phyloP scores from a whole-genome alignment of 2,329 filamentous ascomycete species.

The Whalleya microplaca region DNA sequence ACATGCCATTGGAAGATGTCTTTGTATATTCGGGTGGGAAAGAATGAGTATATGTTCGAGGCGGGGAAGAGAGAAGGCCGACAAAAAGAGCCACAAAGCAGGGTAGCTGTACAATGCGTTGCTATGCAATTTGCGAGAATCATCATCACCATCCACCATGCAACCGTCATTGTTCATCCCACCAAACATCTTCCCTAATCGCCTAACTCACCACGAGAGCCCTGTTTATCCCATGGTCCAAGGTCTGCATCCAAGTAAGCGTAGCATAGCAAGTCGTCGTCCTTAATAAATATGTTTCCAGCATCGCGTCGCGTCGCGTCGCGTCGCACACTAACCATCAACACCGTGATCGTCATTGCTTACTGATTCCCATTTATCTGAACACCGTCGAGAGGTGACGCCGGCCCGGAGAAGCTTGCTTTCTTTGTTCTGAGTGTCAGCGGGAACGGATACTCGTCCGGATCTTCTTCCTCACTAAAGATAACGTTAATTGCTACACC shows the following conservation, averaged over 20 bases:
- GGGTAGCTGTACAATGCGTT: constrained; percentile 10
- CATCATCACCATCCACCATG: no score
- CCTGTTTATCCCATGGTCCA: no score
- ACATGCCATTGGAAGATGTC: no score
- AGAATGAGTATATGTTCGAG: no score
- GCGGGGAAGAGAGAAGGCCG: no score
- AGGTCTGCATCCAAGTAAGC: no score
- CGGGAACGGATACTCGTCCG: constrained; percentile 69
- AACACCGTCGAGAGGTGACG: constrained; percentile 47
- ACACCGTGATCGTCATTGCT: not conserved
- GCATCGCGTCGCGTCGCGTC: not conserved
- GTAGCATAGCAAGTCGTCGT: no score
- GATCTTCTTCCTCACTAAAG: constrained; percentile 86
- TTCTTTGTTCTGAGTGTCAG: constrained; percentile 60
- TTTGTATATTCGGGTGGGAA: no score
- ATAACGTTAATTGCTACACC: no score
- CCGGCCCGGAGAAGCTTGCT: constrained; percentile 36
- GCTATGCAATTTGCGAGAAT: constrained; percentile 20
- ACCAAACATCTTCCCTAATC: no score
- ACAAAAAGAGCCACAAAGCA: no score
- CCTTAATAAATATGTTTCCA: constrained; percentile 10
- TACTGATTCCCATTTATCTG: constrained; percentile 46
- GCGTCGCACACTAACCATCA: not conserved
- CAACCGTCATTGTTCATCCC: no score
- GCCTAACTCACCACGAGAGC: not conserved